Conservation (phyloP, 2,329 filamentous ascomycete species). For the Neofusicoccum kwambonambiense region DNA sequence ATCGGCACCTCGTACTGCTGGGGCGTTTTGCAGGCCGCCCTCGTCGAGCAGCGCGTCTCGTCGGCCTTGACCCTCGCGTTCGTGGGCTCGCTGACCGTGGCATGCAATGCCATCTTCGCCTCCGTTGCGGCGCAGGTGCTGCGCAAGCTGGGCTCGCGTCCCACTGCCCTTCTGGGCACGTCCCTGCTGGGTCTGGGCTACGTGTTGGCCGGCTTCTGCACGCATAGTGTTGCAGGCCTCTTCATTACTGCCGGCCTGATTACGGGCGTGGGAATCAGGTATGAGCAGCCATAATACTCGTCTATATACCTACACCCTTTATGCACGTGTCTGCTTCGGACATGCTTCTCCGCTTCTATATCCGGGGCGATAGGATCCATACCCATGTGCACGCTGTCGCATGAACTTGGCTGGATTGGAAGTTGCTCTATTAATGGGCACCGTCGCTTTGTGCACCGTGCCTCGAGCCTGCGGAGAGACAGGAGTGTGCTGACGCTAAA, state of each 20-base stretch:
- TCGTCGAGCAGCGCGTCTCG: constrained; percentile 51
- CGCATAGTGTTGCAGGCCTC: constrained; percentile 46
- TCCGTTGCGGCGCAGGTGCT: constrained; percentile 55
- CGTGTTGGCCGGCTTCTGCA: constrained; percentile 49
- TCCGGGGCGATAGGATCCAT: not conserved
- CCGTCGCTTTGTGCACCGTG: constrained; percentile 7
- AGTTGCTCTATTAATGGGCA: constrained; percentile 1
- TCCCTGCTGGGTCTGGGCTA: constrained; percentile 51
- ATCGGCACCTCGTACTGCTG: constrained; percentile 58
- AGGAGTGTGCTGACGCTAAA: constrained; percentile 4
- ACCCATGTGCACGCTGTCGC: not conserved
- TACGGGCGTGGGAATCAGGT: constrained; percentile 43
- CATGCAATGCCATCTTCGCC: constrained; percentile 53
- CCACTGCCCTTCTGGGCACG: constrained; percentile 51
- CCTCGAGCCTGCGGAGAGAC: constrained; percentile 1
- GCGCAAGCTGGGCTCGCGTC: constrained; percentile 48
- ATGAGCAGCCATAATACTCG: not conserved
- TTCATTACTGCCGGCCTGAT: constrained; percentile 52
- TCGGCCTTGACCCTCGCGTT: constrained; percentile 57
- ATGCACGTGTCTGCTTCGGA: constrained; percentile 11
- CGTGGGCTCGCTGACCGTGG: constrained; percentile 55
- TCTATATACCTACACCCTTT: not conserved
- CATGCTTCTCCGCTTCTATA: not conserved
- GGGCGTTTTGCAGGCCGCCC: constrained; percentile 60
- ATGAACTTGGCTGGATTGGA: not conserved